Conservation (phyloP, 768 basidiomycete genomes). For the Naganishia vaughanmartiniae region DNA sequence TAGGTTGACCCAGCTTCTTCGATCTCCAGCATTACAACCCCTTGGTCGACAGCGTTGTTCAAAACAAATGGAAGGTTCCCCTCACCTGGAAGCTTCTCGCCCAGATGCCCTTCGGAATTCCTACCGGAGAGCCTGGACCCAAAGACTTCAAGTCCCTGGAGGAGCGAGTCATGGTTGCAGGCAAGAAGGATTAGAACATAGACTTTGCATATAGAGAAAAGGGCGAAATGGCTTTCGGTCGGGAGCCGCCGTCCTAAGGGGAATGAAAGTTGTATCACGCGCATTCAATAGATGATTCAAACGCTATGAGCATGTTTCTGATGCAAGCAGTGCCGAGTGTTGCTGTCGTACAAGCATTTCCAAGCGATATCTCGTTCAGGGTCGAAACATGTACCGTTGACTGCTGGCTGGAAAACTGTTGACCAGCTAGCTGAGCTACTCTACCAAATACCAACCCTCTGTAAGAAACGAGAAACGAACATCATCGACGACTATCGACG, state of each 20-base stretch:
- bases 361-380: no score
- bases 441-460: no score
- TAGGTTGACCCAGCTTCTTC: not conserved
- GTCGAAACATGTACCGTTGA: no score
- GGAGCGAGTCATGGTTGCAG: slow-evolving; percentile 47
- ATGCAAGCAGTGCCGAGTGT: not conserved
- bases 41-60: slow-evolving; percentile 36
- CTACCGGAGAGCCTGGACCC: slow-evolving; percentile 37
- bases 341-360: no score
- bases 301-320: not conserved
- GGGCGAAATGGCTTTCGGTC: not conserved
- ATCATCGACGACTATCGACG: no score
- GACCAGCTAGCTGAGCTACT: no score
- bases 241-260: no score
- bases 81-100: slow-evolving; percentile 38
- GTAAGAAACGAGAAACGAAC: no score
- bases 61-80: slow-evolving; percentile 34
- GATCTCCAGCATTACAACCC: slow-evolving; percentile 39
- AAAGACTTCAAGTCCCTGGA: slow-evolving; percentile 50
- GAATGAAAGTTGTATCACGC: not conserved
- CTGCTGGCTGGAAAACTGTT: no score
- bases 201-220: not conserved
- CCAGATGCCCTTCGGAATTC: slow-evolving; percentile 51
- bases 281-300: not conserved
- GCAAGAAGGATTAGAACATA: slow-evolving; percentile 24